Percentiles rank a stretch among this genome's conserved stretches.
phyloP scores from a whole-genome alignment of 257 asterid genomes.

The Solanum lignicaule region DNA sequence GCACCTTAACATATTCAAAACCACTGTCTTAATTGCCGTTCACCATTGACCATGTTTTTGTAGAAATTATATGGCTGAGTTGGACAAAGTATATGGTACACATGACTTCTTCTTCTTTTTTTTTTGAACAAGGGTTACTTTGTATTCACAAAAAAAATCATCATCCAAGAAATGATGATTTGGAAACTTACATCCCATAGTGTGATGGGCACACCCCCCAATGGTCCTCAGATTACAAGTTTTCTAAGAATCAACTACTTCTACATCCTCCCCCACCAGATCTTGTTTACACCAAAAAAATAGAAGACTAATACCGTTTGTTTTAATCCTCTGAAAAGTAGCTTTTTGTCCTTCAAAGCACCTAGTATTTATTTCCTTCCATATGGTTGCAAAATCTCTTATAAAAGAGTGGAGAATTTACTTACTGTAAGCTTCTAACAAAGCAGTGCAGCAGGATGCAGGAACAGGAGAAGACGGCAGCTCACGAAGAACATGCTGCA shows the following conservation, averaged over 20 bases:
- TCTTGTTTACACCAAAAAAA: background rate
- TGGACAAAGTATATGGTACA: background rate
- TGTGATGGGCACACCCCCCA: background rate
- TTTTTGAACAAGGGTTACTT: background rate
- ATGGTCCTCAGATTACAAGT: background rate
- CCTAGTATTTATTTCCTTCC: background rate
- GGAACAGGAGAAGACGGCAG: slow-evolving; percentile 98
- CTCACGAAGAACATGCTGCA: slow-evolving; percentile 94
- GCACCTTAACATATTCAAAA: background rate
- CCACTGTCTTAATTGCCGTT: background rate
- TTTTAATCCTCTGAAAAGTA: background rate
- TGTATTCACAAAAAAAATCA: background rate
- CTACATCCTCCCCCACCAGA: background rate
- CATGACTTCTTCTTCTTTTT: background rate
- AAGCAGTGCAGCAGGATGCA: slow-evolving; percentile 89
- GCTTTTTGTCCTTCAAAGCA: background rate
- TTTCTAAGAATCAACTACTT: background rate
- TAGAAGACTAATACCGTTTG: background rate
- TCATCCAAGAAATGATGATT: background rate
- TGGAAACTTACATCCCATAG: background rate
- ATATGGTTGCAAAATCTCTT: background rate
- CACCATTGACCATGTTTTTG: background rate
- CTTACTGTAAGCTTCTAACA: slow-evolving; percentile 88
- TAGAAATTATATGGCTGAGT: background rate
- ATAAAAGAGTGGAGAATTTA: background rate